Evolutionary conservation across 495 filamentous ascomycete species (phyloP), one percentile per base, ranked within the genome.

Genomic region (Aspergillus haitiensis): DNA sequence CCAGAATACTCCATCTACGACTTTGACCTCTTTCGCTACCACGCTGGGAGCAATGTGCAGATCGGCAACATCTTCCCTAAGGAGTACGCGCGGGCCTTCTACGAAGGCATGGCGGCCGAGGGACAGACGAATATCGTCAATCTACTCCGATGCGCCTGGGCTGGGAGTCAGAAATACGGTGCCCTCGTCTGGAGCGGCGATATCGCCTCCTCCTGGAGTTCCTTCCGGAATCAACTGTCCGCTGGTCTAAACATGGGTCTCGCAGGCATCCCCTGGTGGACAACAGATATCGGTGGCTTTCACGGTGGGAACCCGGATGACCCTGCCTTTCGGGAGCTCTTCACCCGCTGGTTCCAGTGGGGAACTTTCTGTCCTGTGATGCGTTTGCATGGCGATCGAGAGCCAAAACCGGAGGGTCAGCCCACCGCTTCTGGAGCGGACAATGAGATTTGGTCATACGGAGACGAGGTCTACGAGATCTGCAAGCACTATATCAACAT

Each of bases 261-360:
- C 8, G 75, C 81, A 0, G 82, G 82, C 0, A 78, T 86, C 21
- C 78, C 82, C 1, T 84, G 81, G 81, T 83, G 80, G 80, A 84
- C 81, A 35, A 83, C 80, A 7, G 82, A 84, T 67, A 86, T 86
- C 39, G 82, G 83, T 9, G 83, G 82, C 0, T 85, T 86, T 65
- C 79, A 84, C 67, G 82, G 82, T 8, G 82, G 83, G 3, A 75
- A 82, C 46, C 77, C 81, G 0, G 70, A 74, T 37, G 78, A 83
- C 52, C 67, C 71, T n/a, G 73, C 60, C 0, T 86, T 86, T 66
- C 66, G 81, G 2, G 82, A 86, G 58, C 68, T 86, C 12, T 82
- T 86, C 63, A 77, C 79, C 5, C 73, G 83, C 2, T 86, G 83
- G 83, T 86, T 85, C 66, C 82, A 85, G 59, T 85, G 81, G 81